Base-by-base conservation (phyloP, 331 rosid genomes). In the Quercus tomentella region DNA sequence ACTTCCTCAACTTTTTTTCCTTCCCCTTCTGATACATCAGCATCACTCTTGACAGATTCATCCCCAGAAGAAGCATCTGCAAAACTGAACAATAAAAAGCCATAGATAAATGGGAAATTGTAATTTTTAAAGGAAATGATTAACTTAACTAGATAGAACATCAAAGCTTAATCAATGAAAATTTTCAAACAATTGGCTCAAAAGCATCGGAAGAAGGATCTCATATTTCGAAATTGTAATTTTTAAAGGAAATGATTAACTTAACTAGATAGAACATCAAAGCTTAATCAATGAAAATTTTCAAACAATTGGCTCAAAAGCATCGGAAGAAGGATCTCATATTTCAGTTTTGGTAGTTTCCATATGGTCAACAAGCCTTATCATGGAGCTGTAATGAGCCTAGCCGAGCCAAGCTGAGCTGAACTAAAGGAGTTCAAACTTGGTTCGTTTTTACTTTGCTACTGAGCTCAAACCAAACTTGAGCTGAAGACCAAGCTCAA, bases 51-150 rank as follows among this genome's bases (percentile, higher is more conserved):
- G 76, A 77, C 76, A 63, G 91, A 87, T 84, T 81, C 89, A 65
- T 89, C 94, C 77, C 80, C 86, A 22, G 96, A 84, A 75, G 89
- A 87, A 84, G 78, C 66, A 77, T 91, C 93, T 79, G 88, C 87
- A 93, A 90, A 93, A 28, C 97, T 95, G 85, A 87, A 77, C 76
- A 86, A 77, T 20, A 79, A 66, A 83, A 66, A 75, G 68, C 60
- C 58, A 71, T 37, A 70, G 43, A 87, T 82, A 41, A 85, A 76
- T 51, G 76, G 63, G 63, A 65, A 72, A 52, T 76, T 4, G 25
- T 82, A 69, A 62, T 72, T 30, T 41, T 51, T 17, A 18, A 77
- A 73, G 20, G 67, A 79, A 72, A 66, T 74, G 22, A 51, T 78
- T 73, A 73, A 67, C 55, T 10, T 20, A 28, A 28, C 73, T 33